A percentile compares a stretch with the other conserved stretches of the same genome.
These are phyloP conservation scores for Pleurotus sapidus DNA, from an alignment of 768 basidiomycete species.

Conservation along the genomic window DNA sequence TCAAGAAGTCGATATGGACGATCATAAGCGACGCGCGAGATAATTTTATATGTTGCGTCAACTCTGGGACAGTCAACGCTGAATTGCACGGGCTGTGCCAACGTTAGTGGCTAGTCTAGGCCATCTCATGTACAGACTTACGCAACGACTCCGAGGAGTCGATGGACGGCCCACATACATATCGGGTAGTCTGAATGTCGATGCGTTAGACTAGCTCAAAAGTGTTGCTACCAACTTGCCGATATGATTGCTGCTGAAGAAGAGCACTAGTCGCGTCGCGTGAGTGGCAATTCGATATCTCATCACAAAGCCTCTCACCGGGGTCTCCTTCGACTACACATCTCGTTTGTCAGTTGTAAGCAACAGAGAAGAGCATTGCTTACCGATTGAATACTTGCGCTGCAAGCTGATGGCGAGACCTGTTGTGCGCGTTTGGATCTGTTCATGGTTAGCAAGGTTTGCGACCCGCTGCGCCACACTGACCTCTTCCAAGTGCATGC, in stretches of 20 bases:
- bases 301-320: constrained; percentile 31
- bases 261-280: constrained; percentile 38
- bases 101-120: constrained; percentile 5
- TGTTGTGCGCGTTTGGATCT: constrained; percentile 45
- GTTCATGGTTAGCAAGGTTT: not conserved
- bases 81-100: constrained; percentile 10
- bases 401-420: constrained; percentile 46
- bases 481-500: constrained; percentile 38
- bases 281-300: not conserved
- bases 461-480: not conserved
- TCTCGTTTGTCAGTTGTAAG: not conserved
- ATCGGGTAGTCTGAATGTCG: constrained; percentile 46
- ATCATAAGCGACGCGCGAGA: constrained; percentile 42
- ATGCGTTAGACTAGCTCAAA: too few relatives aligned
- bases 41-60: constrained; percentile 10
- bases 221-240: constrained; percentile 32
- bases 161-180: constrained; percentile 38
- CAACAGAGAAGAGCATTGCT: constrained; percentile 10
- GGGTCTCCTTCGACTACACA: constrained; percentile 45
- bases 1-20: constrained; percentile 41
- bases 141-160: constrained; percentile 22
- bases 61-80: constrained; percentile 10
- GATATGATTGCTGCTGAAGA: constrained; percentile 68
- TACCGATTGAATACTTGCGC: constrained; percentile 40
- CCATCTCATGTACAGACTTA: not conserved